Percentiles rank a stretch among this genome's conserved stretches.
Conservation (phyloP, 352 stramenopile species). For the Aphanomyces cochlioides region DNA sequence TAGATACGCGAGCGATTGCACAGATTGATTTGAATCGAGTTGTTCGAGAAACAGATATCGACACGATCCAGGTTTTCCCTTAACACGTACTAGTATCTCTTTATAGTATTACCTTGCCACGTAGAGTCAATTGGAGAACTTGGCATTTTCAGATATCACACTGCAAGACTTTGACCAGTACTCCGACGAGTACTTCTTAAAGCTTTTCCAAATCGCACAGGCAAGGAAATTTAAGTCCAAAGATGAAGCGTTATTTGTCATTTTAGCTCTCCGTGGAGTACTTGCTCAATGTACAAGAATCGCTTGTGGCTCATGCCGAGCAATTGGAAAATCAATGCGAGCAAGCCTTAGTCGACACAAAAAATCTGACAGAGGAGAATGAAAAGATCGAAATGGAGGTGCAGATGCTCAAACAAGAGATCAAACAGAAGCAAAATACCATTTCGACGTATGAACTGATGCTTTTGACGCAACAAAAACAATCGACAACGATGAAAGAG, state of each 20-base stretch:
- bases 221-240: slow-evolving; percentile 31
- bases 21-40: slow-evolving; percentile 68
- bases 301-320: slow-evolving; percentile 59
- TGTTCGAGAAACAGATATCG: slow-evolving; percentile 69
- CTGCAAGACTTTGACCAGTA: slow-evolving; percentile 80
- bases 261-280: slow-evolving; percentile 76
- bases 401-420: slow-evolving; percentile 62
- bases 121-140: slow-evolving; percentile 65
- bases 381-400: slow-evolving; percentile 57
- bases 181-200: slow-evolving; percentile 81
- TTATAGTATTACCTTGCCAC: not conserved
- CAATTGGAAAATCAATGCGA: slow-evolving; percentile 67
- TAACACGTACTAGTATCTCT: not conserved
- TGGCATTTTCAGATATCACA: slow-evolving; percentile 77
- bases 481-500: not conserved
- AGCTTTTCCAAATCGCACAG: slow-evolving; percentile 82
- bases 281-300: slow-evolving; percentile 79
- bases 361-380: slow-evolving; percentile 61
- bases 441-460: slow-evolving; percentile 79
- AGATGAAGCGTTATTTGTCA: not conserved
- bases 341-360: slow-evolving; percentile 52
- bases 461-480: slow-evolving; percentile 46
- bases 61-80: slow-evolving; percentile 51
- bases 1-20: slow-evolving; percentile 67
- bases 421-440: slow-evolving; percentile 74